phyloP scores from a whole-genome alignment of 768 basidiomycete species.

The Aureoboletus auriporus region DNA sequence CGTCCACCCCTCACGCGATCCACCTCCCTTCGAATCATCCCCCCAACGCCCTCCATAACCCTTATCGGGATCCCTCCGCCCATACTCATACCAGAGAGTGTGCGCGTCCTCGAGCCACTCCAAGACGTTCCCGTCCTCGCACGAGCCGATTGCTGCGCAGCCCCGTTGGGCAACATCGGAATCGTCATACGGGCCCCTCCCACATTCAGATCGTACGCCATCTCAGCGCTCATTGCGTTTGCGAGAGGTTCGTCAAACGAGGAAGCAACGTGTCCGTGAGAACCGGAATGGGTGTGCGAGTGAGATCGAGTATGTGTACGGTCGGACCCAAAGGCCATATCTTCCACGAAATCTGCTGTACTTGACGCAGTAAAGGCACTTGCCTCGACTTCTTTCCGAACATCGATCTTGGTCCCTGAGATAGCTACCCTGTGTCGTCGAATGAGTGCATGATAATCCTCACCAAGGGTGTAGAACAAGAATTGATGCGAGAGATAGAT shows the following conservation, averaged over 20 bases:
- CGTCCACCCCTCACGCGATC: constrained; percentile 11
- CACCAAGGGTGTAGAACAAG: constrained; percentile 68
- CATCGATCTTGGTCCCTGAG: constrained; percentile 56
- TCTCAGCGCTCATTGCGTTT: constrained; percentile 61
- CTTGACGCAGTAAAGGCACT: constrained; percentile 41
- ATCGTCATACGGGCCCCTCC: constrained; percentile 39
- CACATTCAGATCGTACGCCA: constrained; percentile 44
- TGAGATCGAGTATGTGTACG: constrained; percentile 3
- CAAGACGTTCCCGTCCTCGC: constrained; percentile 9
- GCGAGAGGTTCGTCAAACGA: constrained; percentile 72
- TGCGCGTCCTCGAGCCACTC: constrained; percentile 13
- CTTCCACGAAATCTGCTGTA: constrained; percentile 23
- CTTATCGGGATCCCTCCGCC: constrained; percentile 44
- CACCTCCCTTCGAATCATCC: constrained; percentile 53
- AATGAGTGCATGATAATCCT: constrained; percentile 78
- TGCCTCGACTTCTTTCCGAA: constrained; percentile 68
- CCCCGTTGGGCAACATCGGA: constrained; percentile 82
- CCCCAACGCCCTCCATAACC: constrained; percentile 58
- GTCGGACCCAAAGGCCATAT: constrained; percentile 11
- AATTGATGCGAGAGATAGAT: constrained; percentile 87
- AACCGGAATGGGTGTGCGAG: constrained; percentile 27
- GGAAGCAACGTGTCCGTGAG: constrained; percentile 29
- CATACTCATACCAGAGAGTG: constrained; percentile 17
- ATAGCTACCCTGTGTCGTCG: constrained; percentile 60
- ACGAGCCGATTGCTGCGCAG: constrained; percentile 15